Evolutionary conservation across 305 asterid species (phyloP).

Genomic region (Stenogyne calaminthoides): DNA sequence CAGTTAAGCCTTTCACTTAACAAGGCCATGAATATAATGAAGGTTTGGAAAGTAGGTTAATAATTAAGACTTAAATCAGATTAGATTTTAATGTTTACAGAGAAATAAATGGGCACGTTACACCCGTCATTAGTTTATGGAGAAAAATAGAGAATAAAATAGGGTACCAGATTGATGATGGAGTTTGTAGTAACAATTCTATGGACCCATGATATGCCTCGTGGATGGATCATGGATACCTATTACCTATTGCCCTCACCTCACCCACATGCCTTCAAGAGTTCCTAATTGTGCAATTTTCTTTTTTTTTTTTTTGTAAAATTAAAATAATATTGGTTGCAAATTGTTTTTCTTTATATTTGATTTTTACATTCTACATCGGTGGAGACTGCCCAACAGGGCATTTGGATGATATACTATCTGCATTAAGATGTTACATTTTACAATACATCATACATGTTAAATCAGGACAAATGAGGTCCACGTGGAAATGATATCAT

Average conservation of each 20-base stretch:
- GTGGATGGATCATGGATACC: slow-evolving; percentile 24
- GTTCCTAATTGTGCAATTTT: background rate
- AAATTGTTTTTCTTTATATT: too few relatives aligned
- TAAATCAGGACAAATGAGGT: too few relatives aligned
- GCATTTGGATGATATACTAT: too few relatives aligned
- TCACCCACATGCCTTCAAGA: slow-evolving; percentile 30
- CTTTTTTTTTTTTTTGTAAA: background rate
- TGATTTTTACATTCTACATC: too few relatives aligned
- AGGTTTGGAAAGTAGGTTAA: background rate
- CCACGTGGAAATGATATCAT: too few relatives aligned
- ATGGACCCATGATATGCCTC: slow-evolving; percentile 9
- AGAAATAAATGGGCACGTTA: background rate
- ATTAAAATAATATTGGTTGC: too few relatives aligned
- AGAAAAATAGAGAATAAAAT: background rate
- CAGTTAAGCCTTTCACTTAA: background rate
- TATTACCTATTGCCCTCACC: slow-evolving; percentile 21
- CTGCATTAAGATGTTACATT: too few relatives aligned
- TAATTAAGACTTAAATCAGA: background rate
- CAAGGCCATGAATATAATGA: background rate
- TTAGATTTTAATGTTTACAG: background rate
- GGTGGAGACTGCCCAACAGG: too few relatives aligned
- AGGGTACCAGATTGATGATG: background rate
- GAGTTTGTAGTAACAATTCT: background rate
- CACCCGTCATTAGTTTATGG: background rate
- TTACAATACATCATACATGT: too few relatives aligned